Conservation (phyloP, 2,329 filamentous ascomycete species). For the Arachnopeziza araneosa region DNA sequence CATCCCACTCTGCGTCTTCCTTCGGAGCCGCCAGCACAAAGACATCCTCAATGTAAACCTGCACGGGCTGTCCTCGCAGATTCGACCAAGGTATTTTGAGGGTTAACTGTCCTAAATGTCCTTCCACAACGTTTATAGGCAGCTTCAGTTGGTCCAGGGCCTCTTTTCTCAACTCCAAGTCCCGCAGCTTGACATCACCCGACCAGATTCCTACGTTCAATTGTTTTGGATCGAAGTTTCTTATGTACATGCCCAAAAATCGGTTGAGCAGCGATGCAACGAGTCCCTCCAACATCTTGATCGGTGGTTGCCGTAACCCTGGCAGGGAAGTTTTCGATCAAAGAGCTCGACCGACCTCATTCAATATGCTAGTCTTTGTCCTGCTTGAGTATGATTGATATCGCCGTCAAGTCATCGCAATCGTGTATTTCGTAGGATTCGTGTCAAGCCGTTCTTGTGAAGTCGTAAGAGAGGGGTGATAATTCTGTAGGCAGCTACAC, state of each 20-base stretch:
- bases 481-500: background rate
- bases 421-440: conserved; percentile 2
- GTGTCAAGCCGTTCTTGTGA: background rate
- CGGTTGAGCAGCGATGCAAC: conserved; percentile 97
- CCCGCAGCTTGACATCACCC: conserved; percentile 89
- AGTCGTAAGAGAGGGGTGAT: background rate
- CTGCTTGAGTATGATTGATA: conserved; percentile 2
- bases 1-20: conserved; percentile 88
- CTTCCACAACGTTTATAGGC: conserved; percentile 93
- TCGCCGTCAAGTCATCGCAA: conserved; percentile 16
- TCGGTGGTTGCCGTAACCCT: conserved; percentile 61
- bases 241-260: conserved; percentile 99
- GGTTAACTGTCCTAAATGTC: conserved; percentile 87
- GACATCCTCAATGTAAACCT: conserved; percentile 93
- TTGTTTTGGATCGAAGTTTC: conserved; percentile 97
- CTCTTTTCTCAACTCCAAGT: conserved; percentile 89
- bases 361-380: conserved; percentile 11
- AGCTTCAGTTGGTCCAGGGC: conserved; percentile 95
- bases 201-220: conserved; percentile 99
- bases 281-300: conserved; percentile 90
- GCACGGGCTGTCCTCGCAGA: conserved; percentile 86
- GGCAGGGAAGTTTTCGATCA: conserved; percentile 47
- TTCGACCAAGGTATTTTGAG: conserved; percentile 97
- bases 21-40: conserved; percentile 92
- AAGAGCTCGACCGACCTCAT: conserved; percentile 15